Conservation (phyloP, 768 basidiomycete genomes). For the Porpolomopsis calyptriformis region DNA sequence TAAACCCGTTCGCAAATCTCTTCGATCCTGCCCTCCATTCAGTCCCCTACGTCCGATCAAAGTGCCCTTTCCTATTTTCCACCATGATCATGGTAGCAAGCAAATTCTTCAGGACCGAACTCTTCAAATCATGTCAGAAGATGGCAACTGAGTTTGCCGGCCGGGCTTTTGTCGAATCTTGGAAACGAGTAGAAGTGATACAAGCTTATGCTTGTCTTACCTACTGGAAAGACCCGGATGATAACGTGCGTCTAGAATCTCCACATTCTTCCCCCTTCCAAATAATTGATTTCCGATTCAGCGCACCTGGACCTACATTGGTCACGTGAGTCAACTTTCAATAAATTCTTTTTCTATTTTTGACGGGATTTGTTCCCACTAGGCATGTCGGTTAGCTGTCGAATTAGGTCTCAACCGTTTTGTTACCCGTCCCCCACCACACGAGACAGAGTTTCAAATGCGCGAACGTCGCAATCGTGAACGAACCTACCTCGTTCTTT, state of each 20-base stretch:
- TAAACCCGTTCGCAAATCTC: slow-evolving; percentile 83
- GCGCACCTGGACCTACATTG: slow-evolving; percentile 84
- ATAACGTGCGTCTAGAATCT: slow-evolving; percentile 42
- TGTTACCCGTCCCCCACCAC: slow-evolving; percentile 37
- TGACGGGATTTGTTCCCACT: slow-evolving; percentile 8
- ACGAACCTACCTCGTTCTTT: slow-evolving; percentile 77
- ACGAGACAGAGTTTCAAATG: slow-evolving; percentile 55
- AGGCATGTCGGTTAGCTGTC: slow-evolving; percentile 85
- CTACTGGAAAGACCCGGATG: slow-evolving; percentile 85
- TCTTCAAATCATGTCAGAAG: slow-evolving; percentile 57
- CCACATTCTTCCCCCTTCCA: slow-evolving; percentile 6
- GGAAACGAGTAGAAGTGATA: slow-evolving; percentile 76
- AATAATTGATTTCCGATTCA: slow-evolving; percentile 20
- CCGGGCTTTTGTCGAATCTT: slow-evolving; percentile 66
- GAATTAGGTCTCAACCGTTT: slow-evolving; percentile 74
- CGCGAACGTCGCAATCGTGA: slow-evolving; percentile 77
- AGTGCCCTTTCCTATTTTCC: slow-evolving; percentile 77
- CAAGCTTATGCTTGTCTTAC: slow-evolving; percentile 84
- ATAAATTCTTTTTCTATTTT: slow-evolving; percentile 8
- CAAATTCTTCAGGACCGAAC: slow-evolving; percentile 69
- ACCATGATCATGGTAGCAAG: slow-evolving; percentile 74
- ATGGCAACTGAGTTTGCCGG: slow-evolving; percentile 68
- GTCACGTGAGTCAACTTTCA: slow-evolving; percentile 71
- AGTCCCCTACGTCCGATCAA: slow-evolving; percentile 63
- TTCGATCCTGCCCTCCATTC: slow-evolving; percentile 86